Percentiles rank a stretch among this genome's conserved stretches.
Conservation (phyloP, 148 eudicot genomes). For the Silene latifolia region DNA sequence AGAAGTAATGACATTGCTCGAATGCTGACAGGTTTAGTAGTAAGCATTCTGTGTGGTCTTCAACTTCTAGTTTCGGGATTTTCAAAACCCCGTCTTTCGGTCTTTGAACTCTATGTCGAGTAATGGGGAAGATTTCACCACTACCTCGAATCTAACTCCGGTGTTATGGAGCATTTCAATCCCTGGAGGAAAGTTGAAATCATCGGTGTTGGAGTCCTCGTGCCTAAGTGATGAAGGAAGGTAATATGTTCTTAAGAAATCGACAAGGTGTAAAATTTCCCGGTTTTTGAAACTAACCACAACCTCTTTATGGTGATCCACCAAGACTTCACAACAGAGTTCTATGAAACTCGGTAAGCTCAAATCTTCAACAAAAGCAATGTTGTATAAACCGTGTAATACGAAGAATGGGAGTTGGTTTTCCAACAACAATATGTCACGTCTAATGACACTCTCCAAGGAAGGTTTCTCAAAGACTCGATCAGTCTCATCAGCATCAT, state of each 20-base stretch:
- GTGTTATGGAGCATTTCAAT: constrained; percentile 18
- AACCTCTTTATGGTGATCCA: constrained; percentile 7
- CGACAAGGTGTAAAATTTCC: constrained; percentile 21
- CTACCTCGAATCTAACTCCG: constrained; percentile 25
- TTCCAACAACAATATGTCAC: constrained; percentile 25
- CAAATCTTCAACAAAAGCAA: constrained; percentile 12
- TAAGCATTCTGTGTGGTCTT: constrained; percentile 20
- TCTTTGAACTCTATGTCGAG: constrained; percentile 14
- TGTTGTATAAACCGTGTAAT: constrained; percentile 21
- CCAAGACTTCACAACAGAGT: constrained; percentile 11
- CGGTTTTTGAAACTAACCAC: constrained; percentile 1
- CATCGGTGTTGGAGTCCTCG: not conserved
- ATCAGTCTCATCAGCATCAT: constrained; percentile 16
- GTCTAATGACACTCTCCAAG: constrained; percentile 15
- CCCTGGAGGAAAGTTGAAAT: constrained; percentile 21
- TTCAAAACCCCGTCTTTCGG: constrained; percentile 9
- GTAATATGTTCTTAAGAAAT: constrained; percentile 18
- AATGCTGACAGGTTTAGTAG: constrained; percentile 28
- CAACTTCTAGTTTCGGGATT: constrained; percentile 27
- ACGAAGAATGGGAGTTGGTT: constrained; percentile 27
- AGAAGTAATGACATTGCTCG: constrained; percentile 31
- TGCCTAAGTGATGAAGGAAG: constrained; percentile 15
- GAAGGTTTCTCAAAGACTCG: constrained; percentile 18
- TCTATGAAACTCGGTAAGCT: constrained; percentile 8
- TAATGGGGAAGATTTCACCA: not conserved